Base-by-base conservation (phyloP, 2,329 filamentous ascomycete species). In the Aspergillus texensis region DNA sequence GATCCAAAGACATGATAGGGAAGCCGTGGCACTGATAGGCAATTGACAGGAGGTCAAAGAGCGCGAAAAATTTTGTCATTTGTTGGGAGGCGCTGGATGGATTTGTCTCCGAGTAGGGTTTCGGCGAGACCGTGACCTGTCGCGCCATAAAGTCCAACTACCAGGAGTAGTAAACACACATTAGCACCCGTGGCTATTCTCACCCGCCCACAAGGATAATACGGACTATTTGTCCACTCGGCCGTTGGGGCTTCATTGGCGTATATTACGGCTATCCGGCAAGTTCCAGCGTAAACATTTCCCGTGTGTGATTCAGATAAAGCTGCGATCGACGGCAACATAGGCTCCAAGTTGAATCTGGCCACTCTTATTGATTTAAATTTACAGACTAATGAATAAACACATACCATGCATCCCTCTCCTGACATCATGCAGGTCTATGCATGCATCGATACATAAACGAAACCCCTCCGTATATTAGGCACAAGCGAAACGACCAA, bases 21-120 rank as follows among this genome's bases (percentile, higher is more conserved):
- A 59, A 59, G 45, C 57, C 46, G 57, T 36, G 45, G 36, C 26
- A 16, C 26, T 53, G 57, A 59, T 59, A 59, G 34, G 57, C 30
- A n/a, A 32, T 34, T 10, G 30, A 54, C 19, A n/a, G n/a, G 30
- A 24, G 28, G 30, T 10, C 19, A 24, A 34, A 52, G 46, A 30
- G 32, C 6, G 34, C 30, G 46, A 19, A 11, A 53, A 48, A 19
- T 19, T n/a, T 30, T 10, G 46, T 30, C 16, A 30, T 50, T 30
- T 19, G 46, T 50, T 30, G 14, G 46, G 26, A 50, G 16, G 46
- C 11, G 21, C 24, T 48, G 45, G 10, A 48, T 48, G 24, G 45
- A 10, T 8, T 48, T 14, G 3, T 14, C 24, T 36, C 34, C 14
- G 14, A 24, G 45, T 16, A 50, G 43, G 43, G 43, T 24, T 50